Percentiles rank a stretch among this genome's conserved stretches.
Conservation (phyloP, 495 filamentous ascomycete species). For the Acidomyces sp. region DNA sequence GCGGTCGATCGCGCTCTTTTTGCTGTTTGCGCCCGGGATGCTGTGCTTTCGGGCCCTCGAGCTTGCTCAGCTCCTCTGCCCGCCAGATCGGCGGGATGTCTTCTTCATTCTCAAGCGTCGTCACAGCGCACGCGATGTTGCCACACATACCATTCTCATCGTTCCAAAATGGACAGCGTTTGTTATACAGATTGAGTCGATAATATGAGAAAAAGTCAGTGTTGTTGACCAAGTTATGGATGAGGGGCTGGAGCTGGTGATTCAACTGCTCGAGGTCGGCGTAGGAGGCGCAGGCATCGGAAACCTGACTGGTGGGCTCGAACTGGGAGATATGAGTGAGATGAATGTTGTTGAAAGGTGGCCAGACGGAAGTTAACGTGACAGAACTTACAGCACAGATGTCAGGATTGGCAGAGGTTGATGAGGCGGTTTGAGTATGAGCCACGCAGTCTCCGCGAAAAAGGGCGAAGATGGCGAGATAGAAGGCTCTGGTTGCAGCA, state of each 20-base stretch:
- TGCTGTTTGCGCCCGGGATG: conserved; percentile 70
- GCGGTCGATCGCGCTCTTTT: conserved; percentile 51
- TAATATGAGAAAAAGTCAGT: conserved; percentile 98
- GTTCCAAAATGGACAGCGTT: conserved; percentile 89
- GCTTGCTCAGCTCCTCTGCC: conserved; percentile 77
- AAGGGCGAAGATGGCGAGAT: conserved; percentile 23
- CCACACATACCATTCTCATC: conserved; percentile 91
- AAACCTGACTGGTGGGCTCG: conserved; percentile 50
- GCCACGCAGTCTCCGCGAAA: conserved; percentile 12
- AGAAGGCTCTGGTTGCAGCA: conserved; percentile 17
- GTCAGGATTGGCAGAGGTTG: conserved; percentile 35
- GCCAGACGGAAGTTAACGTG: conserved; percentile 7
- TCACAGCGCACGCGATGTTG: conserved; percentile 95
- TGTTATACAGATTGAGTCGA: conserved; percentile 89
- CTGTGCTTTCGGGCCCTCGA: conserved; percentile 79
- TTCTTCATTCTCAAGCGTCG: conserved; percentile 87
- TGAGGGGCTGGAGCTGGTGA: conserved; percentile 57
- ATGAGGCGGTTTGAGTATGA: conserved; percentile 21
- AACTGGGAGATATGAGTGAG: conserved; percentile 44
- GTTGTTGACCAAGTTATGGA: conserved; percentile 66
- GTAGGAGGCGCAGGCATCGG: conserved; percentile 89
- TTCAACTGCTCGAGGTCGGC: conserved; percentile 77
- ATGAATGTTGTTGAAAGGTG: conserved; percentile 19
- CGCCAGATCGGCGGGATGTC: conserved; percentile 89
- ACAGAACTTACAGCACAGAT: conserved; percentile 51